Evolutionary conservation across 1,139 yeast species (phyloP).

Genomic region (Yamadazyma atlantica): DNA sequence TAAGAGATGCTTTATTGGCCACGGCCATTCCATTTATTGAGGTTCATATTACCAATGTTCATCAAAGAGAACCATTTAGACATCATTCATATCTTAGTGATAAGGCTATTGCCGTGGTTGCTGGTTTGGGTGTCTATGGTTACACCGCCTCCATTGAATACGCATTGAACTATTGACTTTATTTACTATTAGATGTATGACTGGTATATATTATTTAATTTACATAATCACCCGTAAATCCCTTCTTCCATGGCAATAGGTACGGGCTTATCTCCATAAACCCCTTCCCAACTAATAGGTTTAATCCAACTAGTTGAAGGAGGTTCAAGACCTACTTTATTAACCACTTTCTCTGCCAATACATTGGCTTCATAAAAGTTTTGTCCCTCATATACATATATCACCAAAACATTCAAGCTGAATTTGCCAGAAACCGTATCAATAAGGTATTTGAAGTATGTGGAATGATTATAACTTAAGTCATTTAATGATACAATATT

Average conservation of each 20-base stretch:
- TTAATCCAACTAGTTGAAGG: slow-evolving; percentile 32
- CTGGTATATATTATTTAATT: too few relatives aligned
- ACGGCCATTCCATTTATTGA: slow-evolving; percentile 50
- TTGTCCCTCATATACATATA: slow-evolving; percentile 86
- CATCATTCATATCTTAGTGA: slow-evolving; percentile 49
- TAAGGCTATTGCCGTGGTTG: slow-evolving; percentile 47
- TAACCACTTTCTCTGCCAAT: slow-evolving; percentile 44
- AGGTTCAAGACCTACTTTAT: slow-evolving; percentile 25
- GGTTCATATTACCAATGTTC: slow-evolving; percentile 50
- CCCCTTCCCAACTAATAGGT: slow-evolving; percentile 84
- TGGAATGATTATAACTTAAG: slow-evolving; percentile 15
- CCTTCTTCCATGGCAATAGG: slow-evolving; percentile 79
- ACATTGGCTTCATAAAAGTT: slow-evolving; percentile 70
- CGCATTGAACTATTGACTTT: slow-evolving; percentile 35
- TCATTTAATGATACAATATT: slow-evolving; percentile 9
- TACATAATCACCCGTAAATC: slow-evolving; percentile 49
- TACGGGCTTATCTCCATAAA: slow-evolving; percentile 70
- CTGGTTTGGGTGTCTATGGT: slow-evolving; percentile 50
- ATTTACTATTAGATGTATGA: slow-evolving; percentile 2
- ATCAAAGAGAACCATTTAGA: slow-evolving; percentile 50
- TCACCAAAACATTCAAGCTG: slow-evolving; percentile 29
- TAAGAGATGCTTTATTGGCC: slow-evolving; percentile 48
- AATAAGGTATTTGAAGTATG: slow-evolving; percentile 16
- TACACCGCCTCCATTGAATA: slow-evolving; percentile 49
- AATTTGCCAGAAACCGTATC: slow-evolving; percentile 11